A percentile compares a stretch with the other conserved stretches of the same genome.
Evolutionary conservation across 208 protist genomes (phyloP).

Genomic region (Leishmania lainsoni): DNA sequence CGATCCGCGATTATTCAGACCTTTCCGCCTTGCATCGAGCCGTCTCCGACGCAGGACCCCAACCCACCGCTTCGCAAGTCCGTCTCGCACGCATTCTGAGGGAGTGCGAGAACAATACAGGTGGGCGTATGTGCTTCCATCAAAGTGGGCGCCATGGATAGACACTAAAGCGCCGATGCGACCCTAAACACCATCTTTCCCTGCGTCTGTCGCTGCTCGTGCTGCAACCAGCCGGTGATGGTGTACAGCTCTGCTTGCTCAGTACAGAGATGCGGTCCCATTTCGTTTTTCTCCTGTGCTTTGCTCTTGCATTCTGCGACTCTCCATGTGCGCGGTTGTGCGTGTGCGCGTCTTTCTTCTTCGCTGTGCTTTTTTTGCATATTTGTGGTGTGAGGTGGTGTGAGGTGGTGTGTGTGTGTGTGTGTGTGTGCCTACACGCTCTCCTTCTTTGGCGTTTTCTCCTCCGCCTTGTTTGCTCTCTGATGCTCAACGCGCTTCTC

Average conservation of each 20-base stretch:
- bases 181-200: background rate
- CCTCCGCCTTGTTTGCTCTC: background rate
- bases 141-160: background rate
- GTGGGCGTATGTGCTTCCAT: background rate
- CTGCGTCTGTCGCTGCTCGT: background rate
- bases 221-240: background rate
- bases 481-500: background rate
- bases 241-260: background rate
- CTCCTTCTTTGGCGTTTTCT: background rate
- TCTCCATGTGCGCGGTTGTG: background rate
- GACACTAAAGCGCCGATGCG: background rate
- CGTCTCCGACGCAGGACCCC: constrained; percentile 67
- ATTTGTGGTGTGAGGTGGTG: background rate
- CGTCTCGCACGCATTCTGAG: constrained; percentile 41
- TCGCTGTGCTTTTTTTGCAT: background rate
- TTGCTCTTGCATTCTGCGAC: background rate
- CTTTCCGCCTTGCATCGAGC: constrained; percentile 70
- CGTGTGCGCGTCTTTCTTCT: background rate
- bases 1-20: constrained; percentile 59
- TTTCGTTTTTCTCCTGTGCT: background rate
- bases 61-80: constrained; percentile 80
- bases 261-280: background rate
- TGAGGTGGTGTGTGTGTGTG: background rate
- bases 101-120: background rate
- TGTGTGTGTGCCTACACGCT: constrained; percentile 5